phyloP scores from a whole-genome alignment of 2,329 filamentous ascomycete species.

The Aspergillus pseudoviridinutans region DNA sequence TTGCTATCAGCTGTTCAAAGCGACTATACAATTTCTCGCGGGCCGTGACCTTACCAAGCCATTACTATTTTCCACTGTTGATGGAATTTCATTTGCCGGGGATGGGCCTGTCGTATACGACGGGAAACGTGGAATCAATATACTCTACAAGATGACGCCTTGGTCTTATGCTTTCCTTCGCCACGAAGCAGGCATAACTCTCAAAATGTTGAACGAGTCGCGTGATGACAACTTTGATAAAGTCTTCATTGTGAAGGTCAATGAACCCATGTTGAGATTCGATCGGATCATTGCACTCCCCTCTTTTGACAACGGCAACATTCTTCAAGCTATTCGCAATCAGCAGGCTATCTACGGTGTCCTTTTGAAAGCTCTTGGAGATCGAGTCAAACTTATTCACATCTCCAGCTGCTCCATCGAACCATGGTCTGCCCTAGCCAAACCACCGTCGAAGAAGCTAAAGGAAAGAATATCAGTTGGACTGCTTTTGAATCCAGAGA shows the following conservation, averaged over 20 bases:
- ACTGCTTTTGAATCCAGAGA: constrained; percentile 67
- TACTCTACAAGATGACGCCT: constrained; percentile 83
- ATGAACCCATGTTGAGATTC: constrained; percentile 51
- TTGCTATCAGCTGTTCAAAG: constrained; percentile 92
- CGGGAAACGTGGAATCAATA: constrained; percentile 66
- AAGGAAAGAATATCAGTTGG: constrained; percentile 54
- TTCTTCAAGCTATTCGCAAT: constrained; percentile 26
- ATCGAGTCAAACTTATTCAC: constrained; percentile 68
- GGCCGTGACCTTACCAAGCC: constrained; percentile 70
- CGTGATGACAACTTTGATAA: constrained; percentile 76
- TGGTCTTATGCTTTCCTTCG: constrained; percentile 76
- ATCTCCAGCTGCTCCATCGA: constrained; percentile 43
- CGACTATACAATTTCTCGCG: constrained; percentile 80
- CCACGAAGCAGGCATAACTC: constrained; percentile 68
- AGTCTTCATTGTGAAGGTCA: constrained; percentile 67
- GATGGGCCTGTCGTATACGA: constrained; percentile 74
- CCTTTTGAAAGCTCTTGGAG: constrained; percentile 67
- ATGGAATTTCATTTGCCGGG: constrained; percentile 32
- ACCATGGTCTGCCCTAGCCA: constrained; percentile 48
- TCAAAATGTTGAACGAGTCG: constrained; percentile 70
- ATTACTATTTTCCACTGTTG: constrained; percentile 40
- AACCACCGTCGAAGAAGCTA: constrained; percentile 27
- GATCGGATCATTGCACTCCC: constrained; percentile 49
- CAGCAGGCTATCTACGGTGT: constrained; percentile 54
- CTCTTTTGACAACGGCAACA: constrained; percentile 21